Conservation (phyloP, 441 rosid genomes). For the Populus hybrid region DNA sequence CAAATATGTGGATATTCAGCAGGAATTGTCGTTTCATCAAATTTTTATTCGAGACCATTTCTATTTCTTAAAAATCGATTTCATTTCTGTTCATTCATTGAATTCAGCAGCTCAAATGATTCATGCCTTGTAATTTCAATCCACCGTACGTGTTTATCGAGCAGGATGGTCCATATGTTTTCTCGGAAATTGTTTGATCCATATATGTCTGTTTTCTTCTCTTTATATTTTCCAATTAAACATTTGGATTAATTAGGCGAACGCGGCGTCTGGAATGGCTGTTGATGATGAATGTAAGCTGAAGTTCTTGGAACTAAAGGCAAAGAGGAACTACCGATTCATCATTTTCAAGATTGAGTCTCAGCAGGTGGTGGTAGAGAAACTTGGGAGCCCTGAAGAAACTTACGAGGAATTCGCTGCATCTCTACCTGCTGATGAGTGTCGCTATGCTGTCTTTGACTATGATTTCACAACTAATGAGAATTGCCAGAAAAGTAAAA, state of each 20-base stretch:
- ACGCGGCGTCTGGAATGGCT: conserved; percentile 70
- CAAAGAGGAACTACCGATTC: conserved; percentile 63
- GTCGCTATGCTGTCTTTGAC: conserved; percentile 73
- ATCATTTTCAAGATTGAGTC: conserved; percentile 62
- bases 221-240: not conserved
- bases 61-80: not conserved
- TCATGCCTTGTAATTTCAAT: not conserved
- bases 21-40: not conserved
- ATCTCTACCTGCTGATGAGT: conserved; percentile 59
- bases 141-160: not conserved
- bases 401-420: conserved; percentile 57
- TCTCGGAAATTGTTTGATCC: not conserved
- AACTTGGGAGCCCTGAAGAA: conserved; percentile 49
- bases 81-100: not conserved
- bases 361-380: conserved; percentile 66
- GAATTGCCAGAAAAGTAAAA: conserved; percentile 82
- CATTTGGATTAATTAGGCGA: conserved; percentile 38
- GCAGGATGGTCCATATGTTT: not conserved
- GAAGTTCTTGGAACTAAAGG: conserved; percentile 64
- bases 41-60: not conserved
- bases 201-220: not conserved
- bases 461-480: conserved; percentile 67
- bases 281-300: conserved; percentile 71
- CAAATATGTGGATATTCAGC: not conserved
- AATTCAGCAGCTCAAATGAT: not conserved